A percentile compares a stretch with the other conserved stretches of the same genome.
Conservation (phyloP, 345 rosid species). For the Sapria himalayana region DNA sequence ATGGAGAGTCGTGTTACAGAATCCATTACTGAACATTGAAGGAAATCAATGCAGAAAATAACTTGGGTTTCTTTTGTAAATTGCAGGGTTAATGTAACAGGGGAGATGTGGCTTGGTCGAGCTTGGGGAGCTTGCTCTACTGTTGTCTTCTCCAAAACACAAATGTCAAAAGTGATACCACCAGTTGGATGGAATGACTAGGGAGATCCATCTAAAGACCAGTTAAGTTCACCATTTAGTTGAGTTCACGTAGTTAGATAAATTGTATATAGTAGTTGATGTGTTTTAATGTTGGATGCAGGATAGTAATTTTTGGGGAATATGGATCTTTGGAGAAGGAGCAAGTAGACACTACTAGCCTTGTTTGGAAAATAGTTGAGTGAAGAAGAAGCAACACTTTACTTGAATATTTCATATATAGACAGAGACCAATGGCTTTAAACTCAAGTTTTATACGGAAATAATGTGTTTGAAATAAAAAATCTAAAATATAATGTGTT, state of each 20-base stretch:
- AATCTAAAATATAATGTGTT: no score
- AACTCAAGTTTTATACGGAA: no score
- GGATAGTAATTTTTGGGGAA: conserved; percentile 58
- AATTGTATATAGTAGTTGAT: neutral
- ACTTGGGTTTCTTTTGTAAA: conserved; percentile 57
- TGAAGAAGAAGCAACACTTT: conserved; percentile 32
- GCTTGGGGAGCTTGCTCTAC: conserved; percentile 58
- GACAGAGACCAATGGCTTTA: conserved; percentile 61
- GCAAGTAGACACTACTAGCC: conserved; percentile 24
- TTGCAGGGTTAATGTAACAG: conserved; percentile 37
- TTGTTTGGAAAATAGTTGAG: conserved; percentile 28
- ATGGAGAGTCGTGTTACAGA: conserved; percentile 15
- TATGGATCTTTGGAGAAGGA: conserved; percentile 38
- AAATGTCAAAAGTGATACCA: conserved; percentile 34
- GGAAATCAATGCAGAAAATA: conserved; percentile 20
- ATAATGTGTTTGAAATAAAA: no score
- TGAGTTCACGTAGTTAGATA: neutral
- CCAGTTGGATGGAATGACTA: conserved; percentile 65
- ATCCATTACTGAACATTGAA: conserved; percentile 33
- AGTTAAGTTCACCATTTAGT: conserved; percentile 8
- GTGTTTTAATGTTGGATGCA: conserved; percentile 8
- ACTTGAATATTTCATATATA: conserved; percentile 32
- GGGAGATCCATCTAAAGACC: conserved; percentile 35
- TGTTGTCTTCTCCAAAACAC: conserved; percentile 38
- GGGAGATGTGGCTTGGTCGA: conserved; percentile 54